These are phyloP conservation scores for Dryadomyces quercivorus DNA, from an alignment of 2,329 filamentous ascomycete genomes.

Conservation along the genomic window DNA sequence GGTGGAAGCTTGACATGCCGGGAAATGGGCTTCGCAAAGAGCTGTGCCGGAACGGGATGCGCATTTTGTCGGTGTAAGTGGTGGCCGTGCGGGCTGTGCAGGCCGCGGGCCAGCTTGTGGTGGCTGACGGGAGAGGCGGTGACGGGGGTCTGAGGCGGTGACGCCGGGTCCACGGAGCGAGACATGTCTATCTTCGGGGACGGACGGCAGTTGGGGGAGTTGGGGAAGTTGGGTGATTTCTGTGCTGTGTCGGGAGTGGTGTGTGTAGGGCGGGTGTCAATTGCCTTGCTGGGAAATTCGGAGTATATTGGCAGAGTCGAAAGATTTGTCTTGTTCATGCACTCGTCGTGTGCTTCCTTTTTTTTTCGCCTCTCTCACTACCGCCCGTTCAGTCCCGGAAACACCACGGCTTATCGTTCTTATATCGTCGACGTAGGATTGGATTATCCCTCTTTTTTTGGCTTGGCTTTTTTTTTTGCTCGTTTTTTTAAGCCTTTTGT, in stretches of 20 bases:
- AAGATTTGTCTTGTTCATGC: not conserved
- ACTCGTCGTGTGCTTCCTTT: not conserved
- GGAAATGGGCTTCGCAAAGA: conserved; percentile 4
- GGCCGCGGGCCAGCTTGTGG: conserved; percentile 14
- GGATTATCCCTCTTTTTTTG: not conserved
- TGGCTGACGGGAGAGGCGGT: conserved; percentile 20
- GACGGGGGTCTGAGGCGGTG: conserved; percentile 30
- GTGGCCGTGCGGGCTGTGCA: conserved; percentile 1
- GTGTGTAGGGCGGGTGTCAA: not conserved
- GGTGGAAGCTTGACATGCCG: conserved; percentile 15
- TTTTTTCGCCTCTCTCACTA: not conserved
- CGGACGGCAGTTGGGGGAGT: not conserved
- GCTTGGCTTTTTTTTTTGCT: not conserved
- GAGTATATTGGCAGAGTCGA: not conserved
- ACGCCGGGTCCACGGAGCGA: conserved; percentile 22
- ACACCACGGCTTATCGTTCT: conserved; percentile 8
- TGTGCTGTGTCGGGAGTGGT: not conserved
- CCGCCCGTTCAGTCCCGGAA: not conserved
- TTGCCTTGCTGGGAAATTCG: not conserved
- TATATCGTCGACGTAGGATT: conserved; percentile 4
- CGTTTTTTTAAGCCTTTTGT: not conserved
- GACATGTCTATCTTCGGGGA: conserved; percentile 5
- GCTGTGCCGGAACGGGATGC: not conserved
- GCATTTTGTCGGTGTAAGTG: conserved; percentile 1
- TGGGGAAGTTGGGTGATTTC: not conserved